phyloP scores from a whole-genome alignment of 106 monocot species.

The Dioscorea alata region DNA sequence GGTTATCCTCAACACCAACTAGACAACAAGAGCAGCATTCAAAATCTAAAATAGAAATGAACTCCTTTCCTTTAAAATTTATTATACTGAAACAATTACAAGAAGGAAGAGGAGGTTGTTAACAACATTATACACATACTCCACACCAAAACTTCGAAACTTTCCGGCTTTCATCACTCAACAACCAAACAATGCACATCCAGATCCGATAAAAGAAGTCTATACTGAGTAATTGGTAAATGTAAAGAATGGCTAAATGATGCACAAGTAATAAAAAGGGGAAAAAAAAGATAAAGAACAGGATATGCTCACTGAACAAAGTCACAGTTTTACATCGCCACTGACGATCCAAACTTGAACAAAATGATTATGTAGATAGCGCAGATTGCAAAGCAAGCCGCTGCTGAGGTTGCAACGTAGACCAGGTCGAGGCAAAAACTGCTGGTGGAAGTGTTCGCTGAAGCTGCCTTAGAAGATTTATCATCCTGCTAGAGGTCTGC shows the following conservation, averaged over 20 bases:
- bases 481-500: slow-evolving; percentile 62
- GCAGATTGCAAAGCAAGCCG: slow-evolving; percentile 68
- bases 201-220: too few species aligned
- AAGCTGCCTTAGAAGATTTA: slow-evolving; percentile 73
- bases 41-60: not conserved
- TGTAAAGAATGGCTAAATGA: not conserved
- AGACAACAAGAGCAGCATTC: too few species aligned
- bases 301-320: not conserved
- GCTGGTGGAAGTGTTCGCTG: slow-evolving; percentile 83
- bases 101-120: too few species aligned
- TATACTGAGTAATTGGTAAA: not conserved
- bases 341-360: too few species aligned
- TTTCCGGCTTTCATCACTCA: too few species aligned
- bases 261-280: not conserved
- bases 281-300: not conserved
- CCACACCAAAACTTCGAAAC: too few species aligned
- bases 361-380: slow-evolving; percentile 34
- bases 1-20: too few species aligned
- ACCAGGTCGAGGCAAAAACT: slow-evolving; percentile 66
- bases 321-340: not conserved
- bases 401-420: slow-evolving; percentile 84
- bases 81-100: too few species aligned
- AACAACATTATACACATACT: too few species aligned
- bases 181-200: too few species aligned
- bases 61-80: too few species aligned